These are phyloP conservation scores for Aspergillus olivimuriae DNA, from an alignment of 495 filamentous ascomycete species.

Conservation along the genomic window DNA sequence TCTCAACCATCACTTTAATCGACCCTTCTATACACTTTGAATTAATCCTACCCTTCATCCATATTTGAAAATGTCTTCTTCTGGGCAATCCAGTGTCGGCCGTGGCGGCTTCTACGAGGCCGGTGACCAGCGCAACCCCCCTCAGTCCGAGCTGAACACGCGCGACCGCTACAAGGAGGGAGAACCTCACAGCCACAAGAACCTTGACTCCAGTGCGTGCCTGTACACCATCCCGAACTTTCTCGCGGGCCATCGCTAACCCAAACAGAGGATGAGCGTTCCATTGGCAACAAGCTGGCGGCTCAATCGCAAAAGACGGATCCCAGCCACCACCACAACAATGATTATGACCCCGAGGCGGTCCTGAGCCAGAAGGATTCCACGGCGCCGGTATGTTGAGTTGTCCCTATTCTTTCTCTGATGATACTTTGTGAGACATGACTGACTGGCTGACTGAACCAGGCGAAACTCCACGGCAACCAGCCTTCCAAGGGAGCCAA, in stretches of 20 bases:
- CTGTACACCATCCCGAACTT: background rate
- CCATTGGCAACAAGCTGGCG: constrained; percentile 71
- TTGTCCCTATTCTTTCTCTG: background rate
- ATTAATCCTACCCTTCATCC: background rate
- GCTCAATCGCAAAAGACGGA: constrained; percentile 45
- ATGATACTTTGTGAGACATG: too few relatives aligned
- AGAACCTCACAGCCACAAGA: constrained; percentile 54
- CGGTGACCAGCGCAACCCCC: constrained; percentile 65
- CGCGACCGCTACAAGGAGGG: constrained; percentile 62
- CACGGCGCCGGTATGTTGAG: constrained; percentile 56
- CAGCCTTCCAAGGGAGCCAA: constrained; percentile 64
- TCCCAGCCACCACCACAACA: constrained; percentile 26
- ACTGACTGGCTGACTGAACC: too few relatives aligned
- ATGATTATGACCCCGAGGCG: constrained; percentile 45
- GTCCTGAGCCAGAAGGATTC: constrained; percentile 56
- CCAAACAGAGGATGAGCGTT: constrained; percentile 63
- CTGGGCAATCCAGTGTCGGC: constrained; percentile 39
- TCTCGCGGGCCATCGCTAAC: constrained; percentile 4
- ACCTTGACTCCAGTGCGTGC: constrained; percentile 62
- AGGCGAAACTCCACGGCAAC: constrained; percentile 69
- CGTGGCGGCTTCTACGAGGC: constrained; percentile 48
- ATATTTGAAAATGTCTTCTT: too few relatives aligned
- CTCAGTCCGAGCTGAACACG: constrained; percentile 48
- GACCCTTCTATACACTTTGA: background rate
- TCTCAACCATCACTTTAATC: background rate